Base-by-base conservation (phyloP, 192 early-diverging fungal species). In the Mortierella claussenii region DNA sequence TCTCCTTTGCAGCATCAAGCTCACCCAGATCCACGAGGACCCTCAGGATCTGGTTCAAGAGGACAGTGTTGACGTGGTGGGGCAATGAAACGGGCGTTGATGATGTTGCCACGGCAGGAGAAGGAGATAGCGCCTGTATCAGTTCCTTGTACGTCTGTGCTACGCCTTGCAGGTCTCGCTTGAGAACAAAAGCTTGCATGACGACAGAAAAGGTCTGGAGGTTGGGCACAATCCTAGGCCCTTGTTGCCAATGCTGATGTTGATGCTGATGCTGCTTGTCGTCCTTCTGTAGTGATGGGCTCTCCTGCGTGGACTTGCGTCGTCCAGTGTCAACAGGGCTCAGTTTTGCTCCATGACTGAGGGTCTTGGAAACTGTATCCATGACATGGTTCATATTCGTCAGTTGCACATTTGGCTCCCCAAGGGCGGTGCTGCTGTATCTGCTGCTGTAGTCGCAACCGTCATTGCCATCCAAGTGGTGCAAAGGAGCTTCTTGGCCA, bases 121-220 rank as follows among this genome's bases (percentile, higher is more conserved):
- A 9, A 8, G 23, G 13, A 26, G 21, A 5, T 12, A 26, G 5
- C 2, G 47, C 21, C 40, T 46, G 31, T 6, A 71, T 5, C n/a
- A 69, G 20, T 11, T 47, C 52, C 30, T 45, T 54, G 46, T 76
- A 76, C 2, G 36, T 67, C 46, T 55, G 52, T 1, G 53, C 46
- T 3, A 67, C 59, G 24, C 64, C 73, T 1, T 61, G 45, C 5
- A 67, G 52, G 23, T 76, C 59, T 4, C 37, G 32, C 21, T 67
- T 51, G 3, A 30, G 31, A 40, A 62, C 49, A 37, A 67, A 58
- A 1, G 28, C 36, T 28, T 76, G 51, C 64, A 76, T 76, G 23
- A 76, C 28, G 8, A 76, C 73, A 13, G 73, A 76, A 18, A 62
- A 48, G 4, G 65, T 76, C 44, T 76, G 73, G 20, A 67, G 21